A percentile compares a stretch with the other conserved stretches of the same genome.
Evolutionary conservation across 2,329 filamentous ascomycete genomes (phyloP).

Genomic region (Verticillium dahliae): DNA sequence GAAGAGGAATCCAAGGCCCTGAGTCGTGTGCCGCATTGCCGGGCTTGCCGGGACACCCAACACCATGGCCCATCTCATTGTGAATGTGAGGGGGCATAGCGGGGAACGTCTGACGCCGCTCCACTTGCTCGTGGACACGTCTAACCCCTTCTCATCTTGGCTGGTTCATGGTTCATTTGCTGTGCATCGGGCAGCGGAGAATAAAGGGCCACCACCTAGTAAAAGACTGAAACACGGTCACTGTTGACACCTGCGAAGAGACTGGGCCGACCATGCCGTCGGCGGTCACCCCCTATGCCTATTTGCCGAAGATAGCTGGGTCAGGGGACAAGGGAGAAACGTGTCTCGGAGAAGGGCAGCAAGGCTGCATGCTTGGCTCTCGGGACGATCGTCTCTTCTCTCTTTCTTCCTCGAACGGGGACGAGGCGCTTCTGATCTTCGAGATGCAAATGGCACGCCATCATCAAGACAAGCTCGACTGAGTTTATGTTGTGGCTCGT

Average conservation of each 20-base stretch:
- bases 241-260: background rate
- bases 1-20: background rate
- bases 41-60: background rate
- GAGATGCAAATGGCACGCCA: background rate
- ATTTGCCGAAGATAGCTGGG: no score
- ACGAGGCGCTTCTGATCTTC: background rate
- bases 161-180: background rate
- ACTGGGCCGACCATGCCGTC: background rate
- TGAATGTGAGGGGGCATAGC: background rate
- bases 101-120: background rate
- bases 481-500: no score
- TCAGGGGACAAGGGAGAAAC: background rate
- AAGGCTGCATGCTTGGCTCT: background rate
- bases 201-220: background rate
- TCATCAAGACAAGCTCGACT: no score
- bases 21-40: background rate
- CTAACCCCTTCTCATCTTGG: background rate
- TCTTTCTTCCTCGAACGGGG: background rate
- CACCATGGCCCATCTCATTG: background rate
- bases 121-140: background rate
- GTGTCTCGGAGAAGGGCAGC: background rate
- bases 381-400: background rate
- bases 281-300: background rate
- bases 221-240: background rate
- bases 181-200: background rate